These are phyloP conservation scores for Luvunga scandens DNA, from an alignment of 345 rosid species.

Conservation along the genomic window DNA sequence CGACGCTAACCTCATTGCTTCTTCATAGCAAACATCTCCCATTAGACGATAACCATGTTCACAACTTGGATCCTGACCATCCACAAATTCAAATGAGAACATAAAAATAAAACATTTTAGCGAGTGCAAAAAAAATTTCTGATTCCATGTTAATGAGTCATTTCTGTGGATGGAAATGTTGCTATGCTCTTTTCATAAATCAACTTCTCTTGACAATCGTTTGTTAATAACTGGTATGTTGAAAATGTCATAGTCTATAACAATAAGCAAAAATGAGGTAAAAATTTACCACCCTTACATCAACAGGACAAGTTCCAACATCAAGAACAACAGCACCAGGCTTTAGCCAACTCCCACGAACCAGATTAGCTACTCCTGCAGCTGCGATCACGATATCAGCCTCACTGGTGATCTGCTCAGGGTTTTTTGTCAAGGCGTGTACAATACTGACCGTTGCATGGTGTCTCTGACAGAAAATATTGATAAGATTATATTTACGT, in stretches of 20 bases:
- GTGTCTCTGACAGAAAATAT: conserved; percentile 65
- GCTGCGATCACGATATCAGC: conserved; percentile 86
- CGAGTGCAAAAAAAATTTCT: neutral
- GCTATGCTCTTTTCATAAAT: neutral
- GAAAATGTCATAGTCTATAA: neutral
- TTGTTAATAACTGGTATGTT: neutral
- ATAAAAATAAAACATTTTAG: neutral
- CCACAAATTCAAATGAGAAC: neutral
- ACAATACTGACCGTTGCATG: conserved; percentile 83
- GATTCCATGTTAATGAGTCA: neutral
- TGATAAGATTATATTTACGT: conserved; percentile 14
- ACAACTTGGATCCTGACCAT: conserved; percentile 60
- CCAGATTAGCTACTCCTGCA: conserved; percentile 79
- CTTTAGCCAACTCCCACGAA: conserved; percentile 82
- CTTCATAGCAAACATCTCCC: conserved; percentile 87
- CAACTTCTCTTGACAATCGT: neutral
- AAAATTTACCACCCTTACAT: conserved; percentile 40
- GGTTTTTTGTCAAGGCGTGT: conserved; percentile 68
- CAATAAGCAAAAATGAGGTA: neutral
- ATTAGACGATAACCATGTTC: conserved; percentile 72
- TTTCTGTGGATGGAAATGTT: neutral
- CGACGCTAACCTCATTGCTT: conserved; percentile 69
- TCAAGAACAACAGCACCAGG: conserved; percentile 85
- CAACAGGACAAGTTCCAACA: conserved; percentile 81
- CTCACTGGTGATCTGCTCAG: conserved; percentile 59